Percentiles rank a stretch among this genome's conserved stretches.
Conservation (phyloP, 2,329 filamentous ascomycete species). For the Exophiala sp. region DNA sequence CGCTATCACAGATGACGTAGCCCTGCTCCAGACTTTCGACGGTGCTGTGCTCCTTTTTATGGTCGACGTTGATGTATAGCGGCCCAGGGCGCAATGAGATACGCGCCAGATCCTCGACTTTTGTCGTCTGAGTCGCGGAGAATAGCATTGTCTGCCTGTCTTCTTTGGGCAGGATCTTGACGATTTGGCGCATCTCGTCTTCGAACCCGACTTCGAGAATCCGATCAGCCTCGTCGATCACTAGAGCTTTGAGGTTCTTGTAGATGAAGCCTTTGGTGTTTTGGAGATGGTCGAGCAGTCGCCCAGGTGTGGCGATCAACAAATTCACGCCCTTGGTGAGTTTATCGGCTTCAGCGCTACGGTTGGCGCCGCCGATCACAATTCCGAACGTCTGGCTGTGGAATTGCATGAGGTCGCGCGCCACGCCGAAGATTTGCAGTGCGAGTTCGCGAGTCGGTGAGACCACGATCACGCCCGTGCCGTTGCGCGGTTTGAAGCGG, state of each 20-base stretch:
- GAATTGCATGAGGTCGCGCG: conserved; percentile 82
- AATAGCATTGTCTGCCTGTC: conserved; percentile 96
- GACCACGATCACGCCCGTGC: conserved; percentile 84
- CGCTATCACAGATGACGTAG: conserved; percentile 87
- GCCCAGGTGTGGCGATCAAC: conserved; percentile 85
- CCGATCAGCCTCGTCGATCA: conserved; percentile 95
- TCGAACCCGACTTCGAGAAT: conserved; percentile 95
- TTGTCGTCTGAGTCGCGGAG: conserved; percentile 95
- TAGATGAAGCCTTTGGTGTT: conserved; percentile 84
- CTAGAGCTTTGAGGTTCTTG: conserved; percentile 85
- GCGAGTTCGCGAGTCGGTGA: conserved; percentile 91
- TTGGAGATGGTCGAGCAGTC: conserved; percentile 87
- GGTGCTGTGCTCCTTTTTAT: conserved; percentile 81
- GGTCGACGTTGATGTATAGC: conserved; percentile 94
- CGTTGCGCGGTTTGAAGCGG: conserved; percentile 91
- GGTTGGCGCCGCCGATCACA: conserved; percentile 90
- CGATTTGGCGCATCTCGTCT: conserved; percentile 94
- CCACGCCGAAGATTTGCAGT: conserved; percentile 92
- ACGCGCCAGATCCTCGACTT: conserved; percentile 91
- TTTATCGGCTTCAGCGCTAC: conserved; percentile 87
- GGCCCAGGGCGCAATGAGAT: conserved; percentile 89
- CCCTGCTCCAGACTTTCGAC: conserved; percentile 93
- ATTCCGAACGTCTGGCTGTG: conserved; percentile 96
- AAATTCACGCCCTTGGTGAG: conserved; percentile 90
- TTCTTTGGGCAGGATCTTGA: conserved; percentile 84